Evolutionary conservation across 2,329 filamentous ascomycete genomes (phyloP).

Genomic region (Aspergillus fumigatiaffinis): DNA sequence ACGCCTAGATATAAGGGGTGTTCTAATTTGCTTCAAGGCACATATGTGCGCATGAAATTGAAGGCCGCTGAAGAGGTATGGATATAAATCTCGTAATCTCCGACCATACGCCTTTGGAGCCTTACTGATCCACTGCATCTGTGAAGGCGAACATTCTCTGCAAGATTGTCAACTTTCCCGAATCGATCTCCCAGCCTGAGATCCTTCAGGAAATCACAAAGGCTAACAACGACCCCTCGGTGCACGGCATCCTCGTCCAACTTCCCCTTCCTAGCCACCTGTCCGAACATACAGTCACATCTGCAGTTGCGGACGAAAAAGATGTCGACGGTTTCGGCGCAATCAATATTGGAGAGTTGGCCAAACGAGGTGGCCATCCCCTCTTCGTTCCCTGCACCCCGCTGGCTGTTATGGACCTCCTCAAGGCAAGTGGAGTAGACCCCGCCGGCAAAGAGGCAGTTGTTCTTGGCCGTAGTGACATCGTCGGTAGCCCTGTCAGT

Average conservation of each 20-base stretch:
- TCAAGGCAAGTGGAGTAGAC: constrained; percentile 78
- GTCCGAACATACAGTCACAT: constrained; percentile 85
- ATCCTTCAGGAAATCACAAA: constrained; percentile 75
- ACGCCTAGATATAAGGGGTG: constrained; percentile 13
- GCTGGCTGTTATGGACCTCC: constrained; percentile 91
- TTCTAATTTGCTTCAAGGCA: constrained; percentile 53
- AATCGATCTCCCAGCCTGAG: constrained; percentile 77
- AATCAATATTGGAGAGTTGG: constrained; percentile 91
- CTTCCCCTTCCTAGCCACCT: constrained; percentile 85
- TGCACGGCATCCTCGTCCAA: constrained; percentile 93
- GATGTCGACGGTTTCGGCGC: constrained; percentile 97
- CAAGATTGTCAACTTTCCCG: constrained; percentile 78
- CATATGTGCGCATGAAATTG: constrained; percentile 99
- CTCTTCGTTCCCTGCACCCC: constrained; percentile 93
- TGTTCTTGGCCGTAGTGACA: constrained; percentile 91
- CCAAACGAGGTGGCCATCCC: constrained; percentile 87
- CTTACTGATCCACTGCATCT: constrained; percentile 8
- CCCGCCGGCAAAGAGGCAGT: constrained; percentile 88
- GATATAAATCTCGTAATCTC: not conserved
- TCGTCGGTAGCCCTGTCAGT: constrained; percentile 95
- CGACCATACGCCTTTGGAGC: not conserved
- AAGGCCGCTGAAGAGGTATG: constrained; percentile 89
- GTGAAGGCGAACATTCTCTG: constrained; percentile 82
- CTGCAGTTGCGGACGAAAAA: constrained; percentile 86
- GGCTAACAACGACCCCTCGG: constrained; percentile 79